Conservation (phyloP, 495 filamentous ascomycete species). For the Penicillium arizonense region DNA sequence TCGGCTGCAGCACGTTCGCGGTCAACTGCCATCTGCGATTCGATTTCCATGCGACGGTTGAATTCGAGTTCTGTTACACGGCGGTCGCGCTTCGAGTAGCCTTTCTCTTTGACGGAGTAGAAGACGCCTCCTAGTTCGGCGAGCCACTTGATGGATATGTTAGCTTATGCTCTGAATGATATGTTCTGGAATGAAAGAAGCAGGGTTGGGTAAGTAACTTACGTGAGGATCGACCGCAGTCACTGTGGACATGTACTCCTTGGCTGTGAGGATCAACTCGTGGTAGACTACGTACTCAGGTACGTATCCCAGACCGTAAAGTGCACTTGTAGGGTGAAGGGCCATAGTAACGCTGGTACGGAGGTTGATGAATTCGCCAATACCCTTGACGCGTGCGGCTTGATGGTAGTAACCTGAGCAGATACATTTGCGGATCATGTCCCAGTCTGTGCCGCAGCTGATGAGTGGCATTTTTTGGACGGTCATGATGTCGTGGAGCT, state of each 20-base stretch:
- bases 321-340: constrained; percentile 86
- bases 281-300: constrained; percentile 99
- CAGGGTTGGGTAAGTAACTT: constrained; percentile 21
- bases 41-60: constrained; percentile 92
- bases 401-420: constrained; percentile 98
- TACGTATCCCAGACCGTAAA: constrained; percentile 90
- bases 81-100: constrained; percentile 86
- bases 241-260: constrained; percentile 98
- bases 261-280: constrained; percentile 93
- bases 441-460: constrained; percentile 96
- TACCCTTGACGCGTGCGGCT: constrained; percentile 94
- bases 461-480: constrained; percentile 84
- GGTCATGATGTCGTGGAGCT: constrained; percentile 92
- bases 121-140: constrained; percentile 98
- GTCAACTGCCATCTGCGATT: constrained; percentile 89
- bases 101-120: constrained; percentile 97
- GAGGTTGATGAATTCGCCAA: constrained; percentile 96
- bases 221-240: constrained; percentile 92
- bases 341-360: constrained; percentile 92
- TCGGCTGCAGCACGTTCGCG: constrained; percentile 60
- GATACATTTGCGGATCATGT: constrained; percentile 91
- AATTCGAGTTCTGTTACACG: constrained; percentile 91
- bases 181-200: not conserved
- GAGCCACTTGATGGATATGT: constrained; percentile 63
- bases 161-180: not conserved